Percentiles rank a stretch among this genome's conserved stretches.
Evolutionary conservation across 345 rosid genomes (phyloP).

Genomic region (Physaria fendleri): DNA sequence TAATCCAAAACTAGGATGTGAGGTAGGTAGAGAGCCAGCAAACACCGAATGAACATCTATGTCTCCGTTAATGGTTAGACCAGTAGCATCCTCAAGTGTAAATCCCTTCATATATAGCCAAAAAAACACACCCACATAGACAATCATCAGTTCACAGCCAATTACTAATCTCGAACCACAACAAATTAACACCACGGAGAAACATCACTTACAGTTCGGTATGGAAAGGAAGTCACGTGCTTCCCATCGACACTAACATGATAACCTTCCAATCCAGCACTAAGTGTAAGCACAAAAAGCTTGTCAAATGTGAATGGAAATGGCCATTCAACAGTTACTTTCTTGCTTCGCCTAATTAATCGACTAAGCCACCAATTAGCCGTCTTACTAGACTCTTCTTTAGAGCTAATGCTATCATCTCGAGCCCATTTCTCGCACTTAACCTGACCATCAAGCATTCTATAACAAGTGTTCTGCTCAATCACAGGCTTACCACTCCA

Average conservation of each 20-base stretch:
- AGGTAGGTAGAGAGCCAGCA: slow-evolving; percentile 58
- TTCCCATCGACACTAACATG: slow-evolving; percentile 81
- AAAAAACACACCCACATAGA: slow-evolving; percentile 15
- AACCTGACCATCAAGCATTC: slow-evolving; percentile 80
- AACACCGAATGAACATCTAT: slow-evolving; percentile 54
- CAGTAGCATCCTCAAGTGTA: slow-evolving; percentile 82
- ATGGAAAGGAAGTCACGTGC: slow-evolving; percentile 78
- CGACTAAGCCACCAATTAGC: slow-evolving; percentile 76
- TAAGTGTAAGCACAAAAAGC: slow-evolving; percentile 74
- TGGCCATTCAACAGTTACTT: slow-evolving; percentile 65
- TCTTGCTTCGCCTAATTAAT: slow-evolving; percentile 55
- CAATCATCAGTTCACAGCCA: too few relatives aligned
- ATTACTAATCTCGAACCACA: too few relatives aligned
- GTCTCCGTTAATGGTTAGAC: slow-evolving; percentile 55
- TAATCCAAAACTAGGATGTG: slow-evolving; percentile 62
- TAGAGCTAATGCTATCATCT: slow-evolving; percentile 52
- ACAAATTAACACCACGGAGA: neutral
- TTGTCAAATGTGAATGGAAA: slow-evolving; percentile 61
- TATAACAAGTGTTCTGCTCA: slow-evolving; percentile 87
- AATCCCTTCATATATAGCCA: slow-evolving; percentile 44
- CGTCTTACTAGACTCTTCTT: slow-evolving; percentile 51
- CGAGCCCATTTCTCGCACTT: slow-evolving; percentile 91
- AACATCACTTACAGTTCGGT: slow-evolving; percentile 60
- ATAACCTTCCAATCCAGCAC: slow-evolving; percentile 85
- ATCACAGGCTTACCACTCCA: slow-evolving; percentile 83